These are phyloP conservation scores for Cinnamomum chago DNA, from an alignment of 164 flowering plant species.

Conservation along the genomic window DNA sequence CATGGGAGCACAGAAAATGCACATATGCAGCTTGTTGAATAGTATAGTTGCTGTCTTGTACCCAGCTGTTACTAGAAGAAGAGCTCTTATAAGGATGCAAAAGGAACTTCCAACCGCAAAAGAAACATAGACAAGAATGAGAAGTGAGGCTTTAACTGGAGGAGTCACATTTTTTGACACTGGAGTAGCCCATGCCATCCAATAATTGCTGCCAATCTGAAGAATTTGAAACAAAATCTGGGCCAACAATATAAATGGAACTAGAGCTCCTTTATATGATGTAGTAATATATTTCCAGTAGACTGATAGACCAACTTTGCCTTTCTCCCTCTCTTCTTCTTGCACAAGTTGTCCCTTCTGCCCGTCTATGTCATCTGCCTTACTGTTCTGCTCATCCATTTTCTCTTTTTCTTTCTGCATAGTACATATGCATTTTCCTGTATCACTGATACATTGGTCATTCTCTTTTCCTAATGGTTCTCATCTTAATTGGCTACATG, in stretches of 20 bases:
- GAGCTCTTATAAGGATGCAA: conserved; percentile 50
- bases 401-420: conserved; percentile 18
- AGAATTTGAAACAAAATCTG: conserved; percentile 58
- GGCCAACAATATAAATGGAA: conserved; percentile 61
- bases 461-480: no score
- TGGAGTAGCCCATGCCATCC: conserved; percentile 97
- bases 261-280: conserved; percentile 73
- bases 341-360: conserved; percentile 68
- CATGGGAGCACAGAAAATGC: conserved; percentile 92
- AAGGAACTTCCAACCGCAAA: conserved; percentile 67
- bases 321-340: conserved; percentile 97
- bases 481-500: no score
- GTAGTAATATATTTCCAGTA: conserved; percentile 78
- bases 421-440: not conserved
- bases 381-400: conserved; percentile 20
- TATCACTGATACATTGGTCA: no score
- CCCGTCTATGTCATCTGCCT: conserved; percentile 33
- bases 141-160: conserved; percentile 34
- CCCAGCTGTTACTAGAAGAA: conserved; percentile 53
- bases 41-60: conserved; percentile 70
- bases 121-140: conserved; percentile 57
- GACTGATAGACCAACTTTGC: conserved; percentile 65
- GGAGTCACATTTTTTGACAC: conserved; percentile 49
- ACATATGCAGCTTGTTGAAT: conserved; percentile 71
- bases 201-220: conserved; percentile 88